phyloP scores from a whole-genome alignment of 2,329 filamentous ascomycete species.

The Beauveria sp. region DNA sequence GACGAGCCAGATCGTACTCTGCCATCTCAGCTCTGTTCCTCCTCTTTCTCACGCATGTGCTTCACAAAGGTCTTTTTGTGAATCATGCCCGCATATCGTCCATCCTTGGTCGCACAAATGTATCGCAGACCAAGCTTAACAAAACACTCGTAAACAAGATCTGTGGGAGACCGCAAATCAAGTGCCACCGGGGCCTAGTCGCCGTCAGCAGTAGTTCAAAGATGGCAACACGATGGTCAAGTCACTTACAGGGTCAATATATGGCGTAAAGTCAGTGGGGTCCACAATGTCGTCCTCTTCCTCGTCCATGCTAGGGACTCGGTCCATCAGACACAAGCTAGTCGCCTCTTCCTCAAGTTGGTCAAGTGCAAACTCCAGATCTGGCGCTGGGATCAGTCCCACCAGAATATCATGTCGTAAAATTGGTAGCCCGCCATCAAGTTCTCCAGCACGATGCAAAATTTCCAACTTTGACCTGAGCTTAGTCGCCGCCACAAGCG shows the following conservation, averaged over 20 bases:
- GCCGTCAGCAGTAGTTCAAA: conserved; percentile 11
- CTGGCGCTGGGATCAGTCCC: conserved; percentile 86
- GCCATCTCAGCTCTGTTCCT: conserved; percentile 27
- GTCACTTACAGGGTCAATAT: conserved; percentile 70
- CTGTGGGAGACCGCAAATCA: conserved; percentile 84
- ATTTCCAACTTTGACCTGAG: conserved; percentile 75
- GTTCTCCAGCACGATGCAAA: conserved; percentile 76
- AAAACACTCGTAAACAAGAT: conserved; percentile 94
- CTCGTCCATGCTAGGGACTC: conserved; percentile 55
- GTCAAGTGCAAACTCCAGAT: conserved; percentile 88
- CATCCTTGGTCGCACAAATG: conserved; percentile 80
- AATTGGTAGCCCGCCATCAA: conserved; percentile 88
- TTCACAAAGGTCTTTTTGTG: conserved; percentile 98
- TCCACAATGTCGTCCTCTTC: conserved; percentile 53
- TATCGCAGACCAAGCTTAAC: conserved; percentile 88
- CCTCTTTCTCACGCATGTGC: conserved; percentile 79
- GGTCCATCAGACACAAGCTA: conserved; percentile 74
- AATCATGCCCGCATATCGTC: conserved; percentile 81
- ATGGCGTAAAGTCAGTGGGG: conserved; percentile 80
- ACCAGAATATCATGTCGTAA: conserved; percentile 71
- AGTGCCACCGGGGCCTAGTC: conserved; percentile 72
- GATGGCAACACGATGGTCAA: neutral
- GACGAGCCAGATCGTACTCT: neutral
- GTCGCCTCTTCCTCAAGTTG: conserved; percentile 67
- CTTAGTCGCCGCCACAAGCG: conserved; percentile 66